Percentiles rank a stretch among this genome's conserved stretches.
Conservation (phyloP, 352 stramenopile species). For the Globisporangium paroecandrum region DNA sequence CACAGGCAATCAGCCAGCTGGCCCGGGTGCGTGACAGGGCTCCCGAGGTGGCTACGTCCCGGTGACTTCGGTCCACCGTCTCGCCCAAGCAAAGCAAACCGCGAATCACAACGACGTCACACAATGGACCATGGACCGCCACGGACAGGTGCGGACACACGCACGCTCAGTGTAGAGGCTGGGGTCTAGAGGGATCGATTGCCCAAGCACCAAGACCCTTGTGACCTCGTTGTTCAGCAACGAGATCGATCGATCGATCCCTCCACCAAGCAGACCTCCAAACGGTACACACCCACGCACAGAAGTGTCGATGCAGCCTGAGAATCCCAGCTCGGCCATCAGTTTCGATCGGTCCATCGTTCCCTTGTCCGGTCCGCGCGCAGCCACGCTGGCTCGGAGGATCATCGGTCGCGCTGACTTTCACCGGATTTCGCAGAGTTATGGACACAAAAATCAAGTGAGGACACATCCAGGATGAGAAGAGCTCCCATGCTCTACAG, state of each 20-base stretch:
- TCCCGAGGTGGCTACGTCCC: slow-evolving; percentile 4
- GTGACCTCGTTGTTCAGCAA: neutral
- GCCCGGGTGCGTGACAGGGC: neutral
- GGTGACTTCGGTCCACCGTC: slow-evolving; percentile 7
- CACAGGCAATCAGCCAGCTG: slow-evolving; percentile 1
- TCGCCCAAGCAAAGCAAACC: neutral
- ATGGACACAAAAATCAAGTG: slow-evolving; percentile 5
- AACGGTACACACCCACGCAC: neutral
- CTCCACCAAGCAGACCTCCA: neutral
- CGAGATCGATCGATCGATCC: neutral
- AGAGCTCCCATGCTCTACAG: neutral
- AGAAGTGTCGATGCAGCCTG: neutral
- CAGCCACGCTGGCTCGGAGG: neutral
- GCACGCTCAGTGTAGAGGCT: neutral
- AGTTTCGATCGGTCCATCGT: neutral
- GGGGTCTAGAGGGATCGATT: neutral
- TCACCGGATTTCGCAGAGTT: slow-evolving; percentile 6
- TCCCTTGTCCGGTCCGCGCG: neutral
- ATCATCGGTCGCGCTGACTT: slow-evolving; percentile 1
- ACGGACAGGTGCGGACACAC: neutral
- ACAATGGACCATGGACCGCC: neutral
- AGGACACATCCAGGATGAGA: neutral
- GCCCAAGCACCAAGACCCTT: neutral
- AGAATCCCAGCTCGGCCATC: neutral
- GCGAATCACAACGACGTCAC: neutral